Conservation (phyloP, 768 basidiomycete species). For the Mycena rosella region DNA sequence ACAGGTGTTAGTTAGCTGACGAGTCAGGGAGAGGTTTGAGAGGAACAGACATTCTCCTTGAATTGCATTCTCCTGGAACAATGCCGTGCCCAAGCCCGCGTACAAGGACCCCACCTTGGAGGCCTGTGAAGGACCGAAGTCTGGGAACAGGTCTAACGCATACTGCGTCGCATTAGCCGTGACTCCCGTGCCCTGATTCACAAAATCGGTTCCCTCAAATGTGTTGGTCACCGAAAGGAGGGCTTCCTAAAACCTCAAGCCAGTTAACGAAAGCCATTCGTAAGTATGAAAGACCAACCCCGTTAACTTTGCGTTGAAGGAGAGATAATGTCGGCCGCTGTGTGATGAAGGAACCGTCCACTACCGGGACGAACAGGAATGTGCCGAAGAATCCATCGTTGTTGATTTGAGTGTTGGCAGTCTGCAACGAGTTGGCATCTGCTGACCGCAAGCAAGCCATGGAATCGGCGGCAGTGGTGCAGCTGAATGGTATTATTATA, state of each 20-base stretch:
- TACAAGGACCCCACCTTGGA: constrained; percentile 33
- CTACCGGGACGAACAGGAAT: constrained; percentile 49
- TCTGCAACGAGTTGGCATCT: constrained; percentile 39
- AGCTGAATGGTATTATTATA: constrained; percentile 32
- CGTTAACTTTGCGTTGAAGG: constrained; percentile 45
- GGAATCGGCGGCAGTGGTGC: constrained; percentile 31
- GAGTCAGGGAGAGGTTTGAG: no score
- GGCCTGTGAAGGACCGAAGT: constrained; percentile 26
- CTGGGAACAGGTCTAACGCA: no score
- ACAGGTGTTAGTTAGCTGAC: no score
- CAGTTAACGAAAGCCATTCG: neutral
- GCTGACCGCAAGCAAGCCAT: constrained; percentile 37
- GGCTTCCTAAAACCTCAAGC: neutral
- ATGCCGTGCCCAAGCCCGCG: constrained; percentile 27
- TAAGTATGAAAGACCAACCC: constrained; percentile 41
- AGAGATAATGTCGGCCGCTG: constrained; percentile 49
- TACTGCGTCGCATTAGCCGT: no score
- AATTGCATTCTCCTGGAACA: constrained; percentile 39
- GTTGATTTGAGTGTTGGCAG: constrained; percentile 44
- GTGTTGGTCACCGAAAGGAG: no score
- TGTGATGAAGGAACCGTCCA: constrained; percentile 51
- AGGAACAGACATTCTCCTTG: constrained; percentile 44
- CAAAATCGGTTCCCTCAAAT: no score
- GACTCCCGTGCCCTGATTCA: no score
- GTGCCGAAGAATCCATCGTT: constrained; percentile 45